Percentiles rank a stretch among this genome's conserved stretches.
phyloP scores from a whole-genome alignment of 1,139 yeast species.

The Geotrichum bryndzae region DNA sequence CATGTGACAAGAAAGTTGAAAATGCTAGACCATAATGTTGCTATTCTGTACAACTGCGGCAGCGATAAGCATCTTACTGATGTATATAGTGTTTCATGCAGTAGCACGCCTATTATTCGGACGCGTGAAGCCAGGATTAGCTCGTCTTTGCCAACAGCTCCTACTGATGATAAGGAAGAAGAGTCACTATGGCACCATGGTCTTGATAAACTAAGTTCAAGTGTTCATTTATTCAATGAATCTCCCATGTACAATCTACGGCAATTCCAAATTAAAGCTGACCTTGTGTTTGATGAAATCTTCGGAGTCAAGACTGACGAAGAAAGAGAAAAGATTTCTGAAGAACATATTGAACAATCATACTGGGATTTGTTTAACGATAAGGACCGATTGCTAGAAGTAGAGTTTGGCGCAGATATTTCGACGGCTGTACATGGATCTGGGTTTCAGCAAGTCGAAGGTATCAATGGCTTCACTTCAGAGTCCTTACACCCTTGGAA shows the following conservation, averaged over 20 bases:
- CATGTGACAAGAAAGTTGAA: not conserved
- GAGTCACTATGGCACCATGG: slow-evolving; percentile 8
- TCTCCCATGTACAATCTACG: slow-evolving; percentile 52
- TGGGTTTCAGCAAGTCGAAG: slow-evolving; percentile 44
- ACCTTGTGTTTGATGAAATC: slow-evolving; percentile 38
- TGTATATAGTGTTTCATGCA: slow-evolving; percentile 1
- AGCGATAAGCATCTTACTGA: slow-evolving; percentile 8
- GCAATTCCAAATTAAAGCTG: slow-evolving; percentile 58
- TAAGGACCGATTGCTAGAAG: slow-evolving; percentile 37
- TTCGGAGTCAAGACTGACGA: slow-evolving; percentile 12
- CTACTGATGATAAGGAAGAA: not conserved
- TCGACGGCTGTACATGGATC: slow-evolving; percentile 44
- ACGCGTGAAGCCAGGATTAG: not conserved
- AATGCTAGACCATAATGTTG: not conserved
- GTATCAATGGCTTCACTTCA: not conserved
- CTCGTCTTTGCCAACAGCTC: not conserved
- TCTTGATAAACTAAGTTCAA: not conserved
- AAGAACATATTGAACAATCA: slow-evolving; percentile 31
- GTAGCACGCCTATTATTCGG: slow-evolving; percentile 8
- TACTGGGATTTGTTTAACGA: slow-evolving; percentile 38
- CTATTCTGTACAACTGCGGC: not conserved
- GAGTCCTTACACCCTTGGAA: slow-evolving; percentile 51
- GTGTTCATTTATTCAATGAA: slow-evolving; percentile 49
- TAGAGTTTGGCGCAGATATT: slow-evolving; percentile 45
- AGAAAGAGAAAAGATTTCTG: slow-evolving; percentile 15